Percentiles rank a stretch among this genome's conserved stretches.
phyloP scores from a whole-genome alignment of 2,329 filamentous ascomycete species.

The Helotiales sp. region DNA sequence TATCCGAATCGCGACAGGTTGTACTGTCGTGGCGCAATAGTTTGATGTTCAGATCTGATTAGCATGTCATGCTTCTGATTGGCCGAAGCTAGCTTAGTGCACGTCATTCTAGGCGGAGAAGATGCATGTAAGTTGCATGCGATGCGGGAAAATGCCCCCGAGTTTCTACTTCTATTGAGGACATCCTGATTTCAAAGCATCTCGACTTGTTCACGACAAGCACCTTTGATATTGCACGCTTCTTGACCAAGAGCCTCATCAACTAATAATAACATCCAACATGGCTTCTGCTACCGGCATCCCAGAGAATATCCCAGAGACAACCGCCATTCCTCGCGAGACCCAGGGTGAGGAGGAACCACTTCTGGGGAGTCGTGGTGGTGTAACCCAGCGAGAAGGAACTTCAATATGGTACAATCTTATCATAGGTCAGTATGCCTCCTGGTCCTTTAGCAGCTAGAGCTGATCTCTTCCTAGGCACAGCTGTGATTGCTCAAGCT shows the following conservation, averaged over 20 bases:
- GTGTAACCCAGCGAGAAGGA: slow-evolving; percentile 68
- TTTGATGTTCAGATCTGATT: slow-evolving; percentile 11
- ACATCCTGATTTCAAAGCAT: neutral
- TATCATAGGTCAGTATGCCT: slow-evolving; percentile 59
- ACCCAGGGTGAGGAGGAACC: slow-evolving; percentile 64
- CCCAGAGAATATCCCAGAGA: slow-evolving; percentile 56
- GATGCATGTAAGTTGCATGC: neutral
- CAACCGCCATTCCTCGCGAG: slow-evolving; percentile 38
- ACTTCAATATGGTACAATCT: slow-evolving; percentile 70
- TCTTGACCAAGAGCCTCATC: neutral
- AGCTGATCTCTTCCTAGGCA: slow-evolving; percentile 56
- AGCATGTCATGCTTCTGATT: slow-evolving; percentile 16
- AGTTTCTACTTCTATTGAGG: neutral
- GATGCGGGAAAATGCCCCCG: neutral
- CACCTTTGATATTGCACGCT: neutral
- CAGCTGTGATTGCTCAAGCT: slow-evolving; percentile 75
- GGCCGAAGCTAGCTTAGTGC: slow-evolving; percentile 14
- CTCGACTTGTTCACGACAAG: neutral
- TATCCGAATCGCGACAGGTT: slow-evolving; percentile 10
- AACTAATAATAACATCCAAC: neutral
- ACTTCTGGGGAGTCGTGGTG: slow-evolving; percentile 68
- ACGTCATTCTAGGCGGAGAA: slow-evolving; percentile 17
- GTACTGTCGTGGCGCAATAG: neutral
- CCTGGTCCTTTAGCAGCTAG: neutral
- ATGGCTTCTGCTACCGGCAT: slow-evolving; percentile 69